phyloP scores from a whole-genome alignment of 768 basidiomycete genomes.

The Boletellus emodensis region DNA sequence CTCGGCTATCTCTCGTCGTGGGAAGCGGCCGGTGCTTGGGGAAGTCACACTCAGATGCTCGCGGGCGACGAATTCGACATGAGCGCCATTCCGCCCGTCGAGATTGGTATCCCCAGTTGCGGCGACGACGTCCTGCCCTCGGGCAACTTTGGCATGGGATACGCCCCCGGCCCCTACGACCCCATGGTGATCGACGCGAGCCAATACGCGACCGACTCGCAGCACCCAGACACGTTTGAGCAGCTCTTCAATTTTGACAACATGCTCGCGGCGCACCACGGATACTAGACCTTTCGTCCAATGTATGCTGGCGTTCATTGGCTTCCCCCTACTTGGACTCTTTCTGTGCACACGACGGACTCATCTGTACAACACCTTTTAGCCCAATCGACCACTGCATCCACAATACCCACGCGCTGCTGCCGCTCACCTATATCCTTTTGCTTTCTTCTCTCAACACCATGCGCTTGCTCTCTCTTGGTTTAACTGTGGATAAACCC shows the following conservation, averaged over 20 bases:
- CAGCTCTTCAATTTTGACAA: conserved; percentile 35
- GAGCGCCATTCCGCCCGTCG: conserved; percentile 58
- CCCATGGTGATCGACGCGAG: conserved; percentile 27
- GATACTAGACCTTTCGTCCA: conserved; percentile 30
- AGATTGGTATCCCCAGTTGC: conserved; percentile 52
- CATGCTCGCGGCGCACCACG: conserved; percentile 32
- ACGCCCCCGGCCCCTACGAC: conserved; percentile 24
- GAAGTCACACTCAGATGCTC: conserved; percentile 36
- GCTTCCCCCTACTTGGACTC: conserved; percentile 30
- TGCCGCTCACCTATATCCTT: conserved; percentile 21
- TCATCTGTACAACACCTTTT: conserved; percentile 30
- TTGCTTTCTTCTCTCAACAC: conserved; percentile 9
- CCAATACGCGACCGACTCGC: conserved; percentile 28
- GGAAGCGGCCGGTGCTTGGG: conserved; percentile 32
- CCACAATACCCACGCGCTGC: conserved; percentile 30
- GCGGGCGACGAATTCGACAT: conserved; percentile 66
- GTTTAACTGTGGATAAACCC: conserved; percentile 33
- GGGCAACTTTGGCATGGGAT: conserved; percentile 19
- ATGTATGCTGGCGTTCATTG: conserved; percentile 37
- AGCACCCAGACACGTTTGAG: conserved; percentile 35
- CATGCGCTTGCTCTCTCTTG: conserved; percentile 22
- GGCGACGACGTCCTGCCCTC: conserved; percentile 24
- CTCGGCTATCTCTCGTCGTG: conserved; percentile 34
- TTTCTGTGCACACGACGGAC: conserved; percentile 23
- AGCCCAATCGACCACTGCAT: conserved; percentile 20